Base-by-base conservation (phyloP, 148 eudicot genomes). In the Mesembryanthemum crystallinum region DNA sequence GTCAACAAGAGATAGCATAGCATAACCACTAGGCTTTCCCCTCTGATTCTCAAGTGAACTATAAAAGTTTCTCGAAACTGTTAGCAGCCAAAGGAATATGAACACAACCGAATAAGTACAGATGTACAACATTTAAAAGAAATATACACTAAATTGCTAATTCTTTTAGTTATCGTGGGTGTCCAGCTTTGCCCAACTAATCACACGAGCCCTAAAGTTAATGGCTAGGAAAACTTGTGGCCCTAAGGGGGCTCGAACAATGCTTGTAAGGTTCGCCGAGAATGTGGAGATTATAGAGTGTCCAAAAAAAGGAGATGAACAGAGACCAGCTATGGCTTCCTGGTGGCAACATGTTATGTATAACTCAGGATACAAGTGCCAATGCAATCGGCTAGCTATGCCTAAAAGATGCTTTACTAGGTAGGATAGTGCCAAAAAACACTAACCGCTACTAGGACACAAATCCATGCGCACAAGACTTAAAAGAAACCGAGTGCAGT, bases 261-360 rank as follows among this genome's bases (percentile, higher is more conserved):
- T 30, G n/a, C 39, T 13, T 15, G 23, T 32, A 63, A 30, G 10
- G 5, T 32, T 30, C 14, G 67, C 9, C 1, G 42, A 63, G 5
- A 17, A 33, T 35, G 67, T 32, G 39, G 39, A 13, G 33, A 30
- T 33, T 30, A 18, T 4, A 30, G 17, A 63, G 20, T 63, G 39
- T 15, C 67, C 42, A 30, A 63, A 63, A 6, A 30, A 63, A 28
- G 28, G 39, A 63, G 20, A 8, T 27, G 67, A 63, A 17, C 3
- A n/a, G n/a, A 63, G n/a, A 30, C 42, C 13, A 63, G 39, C 27
- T 60, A 30, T 63, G 39, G 66, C 66, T 63, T 35, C 57, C 57
- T 15, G 7, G n/a, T 52, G n/a, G n/a, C 21, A 17, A 52, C 21
- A 17, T 18, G 17, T 1, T 11, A 52, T 52, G n/a, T 52, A 52